Evolutionary conservation across 2,329 filamentous ascomycete genomes (phyloP), one percentile per base, ranked within the genome.

Genomic region (Amphichorda felina): DNA sequence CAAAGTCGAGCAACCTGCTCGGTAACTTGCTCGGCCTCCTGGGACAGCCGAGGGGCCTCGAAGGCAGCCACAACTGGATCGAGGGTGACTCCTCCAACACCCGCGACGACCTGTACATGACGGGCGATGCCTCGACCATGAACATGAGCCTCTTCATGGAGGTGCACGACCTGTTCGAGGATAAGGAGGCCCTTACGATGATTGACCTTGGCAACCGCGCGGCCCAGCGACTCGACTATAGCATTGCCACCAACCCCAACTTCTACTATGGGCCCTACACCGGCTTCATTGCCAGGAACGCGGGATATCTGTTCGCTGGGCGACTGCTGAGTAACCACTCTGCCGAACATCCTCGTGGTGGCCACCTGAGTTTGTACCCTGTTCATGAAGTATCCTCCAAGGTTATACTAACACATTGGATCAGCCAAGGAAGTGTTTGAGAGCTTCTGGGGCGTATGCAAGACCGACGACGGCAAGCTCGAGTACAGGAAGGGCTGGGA

Each of bases 221-320:
- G 8, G 55, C 58, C 33, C 42, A 54, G 11, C 61, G 68, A 3
- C 68, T 65, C 45, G 42, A 65, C 11, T 53, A 72, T 43, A 64
- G 59, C 28, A 60, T 70, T 8, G 49, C 52, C 17, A 62, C 57
- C 18, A 75, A 75, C 45, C 67, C 68, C 0, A 55, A 66, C 33
- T 72, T 71, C 47, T 74, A 68, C 51, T 70, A 66, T 35, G 67
- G 67, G 1, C 70, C 68, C 2, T 61, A 65, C 36, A 67, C 63
- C 2, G 68, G 69, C 11, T 53, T 68, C 35, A 46, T 70, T 15
- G 60, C 58, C 6, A 60, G 64, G 0, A 66, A 68, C 33, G 66
- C 68, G 10, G 67, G 61, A 2, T 67, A 60, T 40, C 45, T 60
- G 14, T 70, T 70, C 40, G 43, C 57, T 3, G 58, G 47, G 8